Percentiles rank a stretch among this genome's conserved stretches.
These are phyloP conservation scores for Gossypium aridum DNA, from an alignment of 441 rosid genomes.

Conservation along the genomic window DNA sequence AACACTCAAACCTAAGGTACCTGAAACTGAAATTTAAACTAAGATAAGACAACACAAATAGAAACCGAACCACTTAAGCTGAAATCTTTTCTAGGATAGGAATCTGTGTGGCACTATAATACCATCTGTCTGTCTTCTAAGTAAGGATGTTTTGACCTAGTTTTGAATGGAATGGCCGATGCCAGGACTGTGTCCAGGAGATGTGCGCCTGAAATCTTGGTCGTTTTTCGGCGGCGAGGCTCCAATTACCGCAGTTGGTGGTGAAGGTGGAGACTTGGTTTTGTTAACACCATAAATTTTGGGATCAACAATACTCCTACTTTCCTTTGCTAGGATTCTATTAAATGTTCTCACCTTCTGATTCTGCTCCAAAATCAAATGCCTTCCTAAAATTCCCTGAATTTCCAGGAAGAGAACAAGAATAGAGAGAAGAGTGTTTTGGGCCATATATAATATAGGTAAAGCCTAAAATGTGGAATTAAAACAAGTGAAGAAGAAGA, in stretches of 20 bases:
- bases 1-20: background rate
- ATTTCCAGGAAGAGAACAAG: constrained; percentile 1
- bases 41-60: background rate
- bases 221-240: constrained; percentile 2
- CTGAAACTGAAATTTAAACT: background rate
- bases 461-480: background rate
- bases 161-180: constrained; percentile 21
- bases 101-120: background rate
- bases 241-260: constrained; percentile 1
- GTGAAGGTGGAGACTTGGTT: background rate
- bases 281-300: background rate
- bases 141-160: background rate
- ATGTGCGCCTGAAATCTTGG: constrained; percentile 22
- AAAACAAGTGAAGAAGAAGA: background rate
- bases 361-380: background rate
- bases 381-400: constrained; percentile 8
- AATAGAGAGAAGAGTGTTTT: background rate
- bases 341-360: background rate
- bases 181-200: constrained; percentile 24
- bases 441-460: constrained; percentile 7
- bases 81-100: background rate
- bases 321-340: background rate
- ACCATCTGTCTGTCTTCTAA: background rate
- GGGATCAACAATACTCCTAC: background rate
- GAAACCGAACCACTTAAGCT: background rate